Percentiles rank a stretch among this genome's conserved stretches.
These are phyloP conservation scores for Trichosporon sp. DNA, from an alignment of 1,284 basidiomycete genomes.

Conservation along the genomic window DNA sequence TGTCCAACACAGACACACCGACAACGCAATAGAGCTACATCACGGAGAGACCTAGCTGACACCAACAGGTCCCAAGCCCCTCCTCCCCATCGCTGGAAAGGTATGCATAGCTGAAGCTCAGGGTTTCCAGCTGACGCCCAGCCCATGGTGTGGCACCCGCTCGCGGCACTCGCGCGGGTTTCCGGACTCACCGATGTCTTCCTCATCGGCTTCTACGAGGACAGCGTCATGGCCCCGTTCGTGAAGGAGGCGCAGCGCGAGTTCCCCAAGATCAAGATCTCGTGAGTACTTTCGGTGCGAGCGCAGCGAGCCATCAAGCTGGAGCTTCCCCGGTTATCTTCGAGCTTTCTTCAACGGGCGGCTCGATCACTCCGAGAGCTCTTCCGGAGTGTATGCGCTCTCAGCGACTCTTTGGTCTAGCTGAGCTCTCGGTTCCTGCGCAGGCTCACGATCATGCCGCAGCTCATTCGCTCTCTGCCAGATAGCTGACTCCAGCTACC, in stretches of 20 bases:
- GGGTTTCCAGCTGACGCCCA: conserved; percentile 29
- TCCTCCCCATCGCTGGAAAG: conserved; percentile 59
- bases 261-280: conserved; percentile 59
- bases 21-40: too few relatives aligned
- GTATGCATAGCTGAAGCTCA: conserved; percentile 28
- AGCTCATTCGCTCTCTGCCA: background rate
- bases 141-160: conserved; percentile 61
- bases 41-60: conserved; percentile 1
- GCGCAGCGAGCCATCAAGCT: too few relatives aligned
- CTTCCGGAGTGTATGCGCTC: too few relatives aligned
- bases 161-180: conserved; percentile 59
- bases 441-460: background rate
- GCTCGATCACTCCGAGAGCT: too few relatives aligned
- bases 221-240: conserved; percentile 58
- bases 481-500: conserved; percentile 50
- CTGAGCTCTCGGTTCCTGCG: too few relatives aligned
- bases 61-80: conserved; percentile 55
- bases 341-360: too few relatives aligned
- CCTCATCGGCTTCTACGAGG: conserved; percentile 62
- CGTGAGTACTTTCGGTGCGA: conserved; percentile 31
- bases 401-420: too few relatives aligned
- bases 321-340: too few relatives aligned
- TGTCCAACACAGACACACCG: too few relatives aligned
- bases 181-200: conserved; percentile 59
- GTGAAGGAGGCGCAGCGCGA: conserved; percentile 59